phyloP scores from a whole-genome alignment of 805 yeast species.

The Metschnikowia aberdeeniae region DNA sequence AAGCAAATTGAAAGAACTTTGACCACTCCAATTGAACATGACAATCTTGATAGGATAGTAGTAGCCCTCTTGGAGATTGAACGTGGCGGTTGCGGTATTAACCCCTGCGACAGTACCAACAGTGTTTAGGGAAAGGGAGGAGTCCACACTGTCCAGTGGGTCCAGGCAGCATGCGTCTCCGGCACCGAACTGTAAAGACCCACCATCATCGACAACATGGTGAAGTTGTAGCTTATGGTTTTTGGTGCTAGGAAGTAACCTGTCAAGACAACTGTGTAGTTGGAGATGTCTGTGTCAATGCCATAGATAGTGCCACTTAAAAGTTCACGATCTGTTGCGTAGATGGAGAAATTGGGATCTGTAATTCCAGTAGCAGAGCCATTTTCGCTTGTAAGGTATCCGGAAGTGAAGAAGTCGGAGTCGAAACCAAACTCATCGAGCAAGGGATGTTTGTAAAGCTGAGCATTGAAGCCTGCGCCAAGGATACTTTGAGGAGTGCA shows the following conservation, averaged over 20 bases:
- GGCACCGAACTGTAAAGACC: slow-evolving; percentile 10
- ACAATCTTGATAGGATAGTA: slow-evolving; percentile 12
- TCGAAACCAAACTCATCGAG: slow-evolving; percentile 8
- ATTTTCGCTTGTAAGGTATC: slow-evolving; percentile 4
- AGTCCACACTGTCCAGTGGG: background rate
- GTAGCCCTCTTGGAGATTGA: slow-evolving; percentile 6
- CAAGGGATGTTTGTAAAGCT: slow-evolving; percentile 6
- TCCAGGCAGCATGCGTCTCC: slow-evolving; percentile 11
- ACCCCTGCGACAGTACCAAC: background rate
- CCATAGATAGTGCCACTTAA: slow-evolving; percentile 6
- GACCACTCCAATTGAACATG: slow-evolving; percentile 9
- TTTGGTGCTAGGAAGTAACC: slow-evolving; percentile 10
- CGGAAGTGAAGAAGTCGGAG: slow-evolving; percentile 4
- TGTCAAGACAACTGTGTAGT: slow-evolving; percentile 10
- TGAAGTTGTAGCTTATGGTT: slow-evolving; percentile 10
- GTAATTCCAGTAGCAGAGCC: slow-evolving; percentile 8
- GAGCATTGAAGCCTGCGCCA: slow-evolving; percentile 9
- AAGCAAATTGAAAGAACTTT: slow-evolving; percentile 1
- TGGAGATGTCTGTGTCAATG: slow-evolving; percentile 7
- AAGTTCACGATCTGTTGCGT: background rate
- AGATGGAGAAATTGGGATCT: slow-evolving; percentile 5
- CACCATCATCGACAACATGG: slow-evolving; percentile 13
- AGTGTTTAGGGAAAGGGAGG: background rate
- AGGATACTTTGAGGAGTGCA: background rate
- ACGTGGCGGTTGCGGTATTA: background rate